phyloP scores from a whole-genome alignment of 2,329 filamentous ascomycete genomes.

The Pseudocercospora crystallina region DNA sequence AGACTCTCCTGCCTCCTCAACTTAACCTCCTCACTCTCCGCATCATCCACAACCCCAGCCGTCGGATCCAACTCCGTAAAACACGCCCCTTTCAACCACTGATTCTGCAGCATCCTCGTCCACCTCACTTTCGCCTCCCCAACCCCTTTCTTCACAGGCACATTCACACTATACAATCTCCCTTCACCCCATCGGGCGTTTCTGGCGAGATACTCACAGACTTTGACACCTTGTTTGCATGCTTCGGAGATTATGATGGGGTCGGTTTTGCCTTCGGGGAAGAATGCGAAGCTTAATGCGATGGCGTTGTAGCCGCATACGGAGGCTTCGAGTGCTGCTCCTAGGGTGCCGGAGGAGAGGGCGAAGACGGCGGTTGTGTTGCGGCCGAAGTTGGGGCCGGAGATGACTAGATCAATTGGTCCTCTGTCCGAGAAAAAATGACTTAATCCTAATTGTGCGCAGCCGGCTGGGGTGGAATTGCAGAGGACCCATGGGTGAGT shows the following conservation, averaged over 20 bases:
- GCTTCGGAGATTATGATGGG: slow-evolving; percentile 76
- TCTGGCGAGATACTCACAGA: slow-evolving; percentile 75
- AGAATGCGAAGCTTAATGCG: slow-evolving; percentile 88
- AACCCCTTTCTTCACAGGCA: slow-evolving; percentile 78
- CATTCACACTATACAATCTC: slow-evolving; percentile 80
- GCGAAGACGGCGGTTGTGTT: slow-evolving; percentile 53
- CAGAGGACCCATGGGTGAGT: slow-evolving; percentile 50
- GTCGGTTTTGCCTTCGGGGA: slow-evolving; percentile 73
- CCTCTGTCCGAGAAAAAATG: slow-evolving; percentile 49
- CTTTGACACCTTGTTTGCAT: slow-evolving; percentile 68
- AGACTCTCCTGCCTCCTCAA: slow-evolving; percentile 64
- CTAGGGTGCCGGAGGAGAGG: slow-evolving; percentile 50
- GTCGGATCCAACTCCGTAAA: slow-evolving; percentile 71
- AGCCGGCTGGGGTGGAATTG: slow-evolving; percentile 51
- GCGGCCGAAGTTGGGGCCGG: slow-evolving; percentile 52
- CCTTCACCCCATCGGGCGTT: slow-evolving; percentile 68
- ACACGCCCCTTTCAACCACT: slow-evolving; percentile 80
- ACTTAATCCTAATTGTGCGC: slow-evolving; percentile 50
- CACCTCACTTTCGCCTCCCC: slow-evolving; percentile 70
- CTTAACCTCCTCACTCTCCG: slow-evolving; percentile 65
- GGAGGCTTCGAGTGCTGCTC: slow-evolving; percentile 51
- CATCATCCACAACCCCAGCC: slow-evolving; percentile 53
- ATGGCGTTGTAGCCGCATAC: slow-evolving; percentile 59
- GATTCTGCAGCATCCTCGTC: slow-evolving; percentile 85
- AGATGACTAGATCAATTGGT: slow-evolving; percentile 47